Evolutionary conservation across 192 early-diverging fungal species (phyloP).

Genomic region (Gamsiella multidivaricata): DNA sequence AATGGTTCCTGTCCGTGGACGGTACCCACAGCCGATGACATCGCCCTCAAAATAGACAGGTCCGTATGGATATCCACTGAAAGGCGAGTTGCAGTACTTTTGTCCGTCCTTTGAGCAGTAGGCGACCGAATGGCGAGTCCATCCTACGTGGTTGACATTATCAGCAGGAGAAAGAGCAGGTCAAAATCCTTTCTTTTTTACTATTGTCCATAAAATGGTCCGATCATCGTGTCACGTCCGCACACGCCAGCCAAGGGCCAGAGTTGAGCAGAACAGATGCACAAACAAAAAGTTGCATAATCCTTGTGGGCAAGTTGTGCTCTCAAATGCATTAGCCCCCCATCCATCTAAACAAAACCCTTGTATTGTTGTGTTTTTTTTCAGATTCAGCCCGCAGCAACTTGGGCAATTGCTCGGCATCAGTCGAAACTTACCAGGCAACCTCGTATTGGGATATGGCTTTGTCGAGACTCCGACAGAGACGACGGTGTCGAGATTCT

Average conservation of each 20-base stretch:
- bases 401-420: too few species aligned
- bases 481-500: conserved; percentile 72
- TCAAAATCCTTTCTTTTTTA: background rate
- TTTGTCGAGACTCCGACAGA: conserved; percentile 80
- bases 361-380: background rate
- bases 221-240: background rate
- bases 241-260: background rate
- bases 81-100: conserved; percentile 77
- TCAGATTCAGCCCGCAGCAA: too few species aligned
- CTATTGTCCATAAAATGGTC: background rate
- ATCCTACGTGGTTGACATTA: conserved; percentile 56
- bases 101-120: conserved; percentile 74
- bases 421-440: conserved; percentile 60
- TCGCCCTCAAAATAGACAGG: conserved; percentile 76
- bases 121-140: conserved; percentile 80
- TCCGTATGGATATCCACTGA: conserved; percentile 71
- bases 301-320: background rate
- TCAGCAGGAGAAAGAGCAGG: background rate
- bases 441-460: conserved; percentile 77
- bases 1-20: conserved; percentile 77
- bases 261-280: too few species aligned
- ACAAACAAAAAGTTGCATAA: conserved; percentile 4
- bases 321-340: background rate
- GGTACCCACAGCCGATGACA: conserved; percentile 80
- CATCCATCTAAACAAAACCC: background rate